Base-by-base conservation (phyloP, 306 rosid species). In the Dalbergia oliveri region DNA sequence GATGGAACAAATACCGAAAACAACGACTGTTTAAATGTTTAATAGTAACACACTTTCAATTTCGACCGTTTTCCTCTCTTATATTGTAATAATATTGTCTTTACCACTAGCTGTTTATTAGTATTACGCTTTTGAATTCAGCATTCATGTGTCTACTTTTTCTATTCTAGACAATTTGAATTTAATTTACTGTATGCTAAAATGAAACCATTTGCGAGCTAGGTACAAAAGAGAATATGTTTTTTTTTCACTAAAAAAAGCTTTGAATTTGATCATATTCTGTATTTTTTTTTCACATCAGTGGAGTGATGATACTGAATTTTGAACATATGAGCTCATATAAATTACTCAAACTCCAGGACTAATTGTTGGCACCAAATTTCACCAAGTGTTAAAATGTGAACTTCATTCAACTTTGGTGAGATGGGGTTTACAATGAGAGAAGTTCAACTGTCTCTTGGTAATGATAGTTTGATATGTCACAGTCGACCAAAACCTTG, bases 1-100 rank as follows among this genome's bases (percentile, higher is more conserved):
- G 59, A 19, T 69, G 85, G 76, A 57, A 62, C 88, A 65, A 57
- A 35, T 82, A 21, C 79, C 77, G 1, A 73, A 76, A 62, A 31
- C 72, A 61, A 53, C 59, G 43, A 70, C 69, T 72, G 33, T 58
- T 73, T 72, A 26, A 6, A 5, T n/a, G 11, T 54, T 13, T 10
- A 21, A 21, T 35, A 69, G 3, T 5, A 56, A 33, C 51, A 33
- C 51, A 21, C 26, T 31, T 47, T 19, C 19, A 64, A 11, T 49
- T 68, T 73, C 7, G 11, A 72, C 45, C 16, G 18, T 26, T 63
- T 64, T 66, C 14, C 16, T 64, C 35, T 34, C 4, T 31, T 47
- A 4, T 77, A 6, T 77, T 77, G 81, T 37, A 2, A 26, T 26
- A 26, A 26, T 37, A 37, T 37, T 37, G 41, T 37, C 41, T 37